Conservation (phyloP, 306 rosid genomes). For the Castanospermum australe region DNA sequence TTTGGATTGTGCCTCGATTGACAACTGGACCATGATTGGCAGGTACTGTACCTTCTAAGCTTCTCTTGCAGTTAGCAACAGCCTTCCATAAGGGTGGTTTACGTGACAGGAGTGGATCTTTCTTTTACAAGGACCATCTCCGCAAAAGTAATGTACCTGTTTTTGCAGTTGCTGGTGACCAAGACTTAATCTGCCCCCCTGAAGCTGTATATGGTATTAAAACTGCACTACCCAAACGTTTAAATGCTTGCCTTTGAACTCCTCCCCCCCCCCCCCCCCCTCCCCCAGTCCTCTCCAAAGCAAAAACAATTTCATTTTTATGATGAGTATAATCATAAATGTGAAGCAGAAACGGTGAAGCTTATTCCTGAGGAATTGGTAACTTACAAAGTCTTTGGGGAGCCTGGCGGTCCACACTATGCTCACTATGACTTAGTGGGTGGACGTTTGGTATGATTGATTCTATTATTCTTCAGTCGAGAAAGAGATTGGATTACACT, state of each 20-base stretch:
- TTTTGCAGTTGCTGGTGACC: slow-evolving; percentile 86
- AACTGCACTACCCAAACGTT: slow-evolving; percentile 14
- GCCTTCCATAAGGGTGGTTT: slow-evolving; percentile 70
- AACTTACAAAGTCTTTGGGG: slow-evolving; percentile 76
- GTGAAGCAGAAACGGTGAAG: slow-evolving; percentile 78
- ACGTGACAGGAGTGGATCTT: slow-evolving; percentile 62
- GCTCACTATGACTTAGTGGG: slow-evolving; percentile 94
- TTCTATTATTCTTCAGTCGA: not conserved
- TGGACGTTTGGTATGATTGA: slow-evolving; percentile 63
- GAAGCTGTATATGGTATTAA: slow-evolving; percentile 87
- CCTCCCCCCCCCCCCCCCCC: not conserved
- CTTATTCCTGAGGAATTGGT: slow-evolving; percentile 62
- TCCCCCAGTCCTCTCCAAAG: not conserved
- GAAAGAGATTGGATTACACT: not conserved
- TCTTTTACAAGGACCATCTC: slow-evolving; percentile 74
- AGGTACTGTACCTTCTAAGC: slow-evolving; percentile 87
- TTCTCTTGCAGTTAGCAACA: slow-evolving; percentile 73
- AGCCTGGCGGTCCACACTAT: slow-evolving; percentile 78
- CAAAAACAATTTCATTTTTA: not conserved
- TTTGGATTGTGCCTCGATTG: slow-evolving; percentile 11
- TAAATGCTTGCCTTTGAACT: not conserved
- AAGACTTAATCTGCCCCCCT: slow-evolving; percentile 81
- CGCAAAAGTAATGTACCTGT: slow-evolving; percentile 65
- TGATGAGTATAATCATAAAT: slow-evolving; percentile 11
- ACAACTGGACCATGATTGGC: slow-evolving; percentile 26